Percentiles rank a stretch among this genome's conserved stretches.
phyloP scores from a whole-genome alignment of 2,329 filamentous ascomycete species.

The Monosporascus sp. region DNA sequence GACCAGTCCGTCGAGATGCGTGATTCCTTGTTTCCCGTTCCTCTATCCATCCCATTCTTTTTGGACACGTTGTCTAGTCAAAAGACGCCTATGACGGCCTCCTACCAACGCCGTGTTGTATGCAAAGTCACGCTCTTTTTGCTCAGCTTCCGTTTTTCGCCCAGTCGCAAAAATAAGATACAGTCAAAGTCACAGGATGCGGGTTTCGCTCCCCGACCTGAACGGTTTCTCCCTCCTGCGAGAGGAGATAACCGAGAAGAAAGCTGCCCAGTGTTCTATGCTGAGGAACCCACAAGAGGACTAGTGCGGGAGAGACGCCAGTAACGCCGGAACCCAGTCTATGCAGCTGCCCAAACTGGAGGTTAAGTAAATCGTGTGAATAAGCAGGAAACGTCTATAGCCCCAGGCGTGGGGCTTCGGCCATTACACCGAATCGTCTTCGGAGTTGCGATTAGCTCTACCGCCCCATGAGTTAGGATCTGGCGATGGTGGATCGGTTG shows the following conservation, averaged over 20 bases:
- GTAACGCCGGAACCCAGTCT: conserved; percentile 24
- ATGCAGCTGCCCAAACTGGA: background rate
- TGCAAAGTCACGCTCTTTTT: background rate
- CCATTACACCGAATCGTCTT: background rate
- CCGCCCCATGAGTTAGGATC: conserved; percentile 24
- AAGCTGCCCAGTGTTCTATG: background rate
- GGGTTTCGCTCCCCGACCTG: background rate
- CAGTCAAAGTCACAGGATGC: background rate
- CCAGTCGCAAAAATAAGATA: background rate
- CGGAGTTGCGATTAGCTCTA: background rate
- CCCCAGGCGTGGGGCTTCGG: background rate
- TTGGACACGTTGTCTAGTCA: background rate
- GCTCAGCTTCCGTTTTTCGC: background rate
- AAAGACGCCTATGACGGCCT: background rate
- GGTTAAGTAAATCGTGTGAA: conserved; percentile 3
- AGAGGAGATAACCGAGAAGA: background rate
- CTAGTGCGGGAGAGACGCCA: background rate
- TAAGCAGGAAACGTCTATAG: conserved; percentile 1
- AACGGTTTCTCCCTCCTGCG: background rate
- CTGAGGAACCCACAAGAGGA: background rate
- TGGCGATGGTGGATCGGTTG: conserved; percentile 68
- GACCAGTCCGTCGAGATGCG: background rate
- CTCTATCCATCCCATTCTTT: background rate
- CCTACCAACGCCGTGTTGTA: background rate
- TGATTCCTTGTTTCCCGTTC: background rate